Conservation (phyloP, 2,329 filamentous ascomycete genomes). For the Nannizziopsis barbatae region DNA sequence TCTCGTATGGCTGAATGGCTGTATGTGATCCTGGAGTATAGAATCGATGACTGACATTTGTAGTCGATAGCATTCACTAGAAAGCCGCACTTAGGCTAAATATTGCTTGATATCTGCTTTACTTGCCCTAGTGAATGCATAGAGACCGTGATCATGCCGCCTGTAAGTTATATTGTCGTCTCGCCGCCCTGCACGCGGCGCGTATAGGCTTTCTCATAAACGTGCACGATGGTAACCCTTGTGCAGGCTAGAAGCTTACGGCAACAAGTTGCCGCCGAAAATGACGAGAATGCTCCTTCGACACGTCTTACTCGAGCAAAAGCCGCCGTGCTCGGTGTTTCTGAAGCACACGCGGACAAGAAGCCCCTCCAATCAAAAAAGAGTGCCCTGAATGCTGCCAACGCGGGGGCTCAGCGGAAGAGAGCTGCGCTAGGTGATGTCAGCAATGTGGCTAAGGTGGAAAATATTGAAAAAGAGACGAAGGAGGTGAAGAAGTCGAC, state of each 20-base stretch:
- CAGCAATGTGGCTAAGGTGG: slow-evolving; percentile 75
- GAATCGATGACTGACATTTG: not conserved
- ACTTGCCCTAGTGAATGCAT: slow-evolving; percentile 5
- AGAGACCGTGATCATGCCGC: slow-evolving; percentile 40
- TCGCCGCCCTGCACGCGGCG: not conserved
- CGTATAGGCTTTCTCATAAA: not conserved
- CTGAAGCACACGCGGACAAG: slow-evolving; percentile 41
- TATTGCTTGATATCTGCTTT: not conserved
- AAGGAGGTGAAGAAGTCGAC: slow-evolving; percentile 63
- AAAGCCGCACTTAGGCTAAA: not conserved
- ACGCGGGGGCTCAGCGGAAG: slow-evolving; percentile 50
- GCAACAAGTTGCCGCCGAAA: slow-evolving; percentile 76
- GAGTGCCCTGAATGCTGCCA: slow-evolving; percentile 39
- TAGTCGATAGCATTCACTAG: not conserved
- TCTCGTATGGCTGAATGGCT: too few species aligned
- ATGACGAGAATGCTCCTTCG: slow-evolving; percentile 73
- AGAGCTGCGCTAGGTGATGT: slow-evolving; percentile 84
- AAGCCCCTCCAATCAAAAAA: slow-evolving; percentile 63
- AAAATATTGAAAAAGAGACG: slow-evolving; percentile 43
- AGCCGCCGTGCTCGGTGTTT: slow-evolving; percentile 54
- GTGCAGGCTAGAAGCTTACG: slow-evolving; percentile 57
- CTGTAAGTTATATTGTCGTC: slow-evolving; percentile 37
- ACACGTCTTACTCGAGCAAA: slow-evolving; percentile 90
- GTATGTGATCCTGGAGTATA: not conserved
- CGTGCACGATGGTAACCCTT: slow-evolving; percentile 33